Conservation (phyloP, 2,329 filamentous ascomycete species). For the Epichloe sylvatica region DNA sequence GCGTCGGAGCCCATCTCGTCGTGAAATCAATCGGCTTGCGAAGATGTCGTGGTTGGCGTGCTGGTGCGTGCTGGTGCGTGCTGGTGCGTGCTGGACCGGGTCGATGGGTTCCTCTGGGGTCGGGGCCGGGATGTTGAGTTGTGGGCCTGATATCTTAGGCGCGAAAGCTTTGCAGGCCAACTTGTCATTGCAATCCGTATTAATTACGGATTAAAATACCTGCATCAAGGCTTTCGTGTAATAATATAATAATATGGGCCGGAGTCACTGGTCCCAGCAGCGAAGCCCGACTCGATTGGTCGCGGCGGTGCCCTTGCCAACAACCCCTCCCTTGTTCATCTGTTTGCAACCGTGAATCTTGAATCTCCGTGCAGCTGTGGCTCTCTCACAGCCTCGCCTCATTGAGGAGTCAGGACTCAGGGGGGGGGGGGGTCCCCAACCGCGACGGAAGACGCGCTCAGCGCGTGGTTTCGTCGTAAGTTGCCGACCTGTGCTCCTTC, state of each 20-base stretch:
- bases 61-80: conserved; percentile 6
- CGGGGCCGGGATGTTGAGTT: conserved; percentile 12
- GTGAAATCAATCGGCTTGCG: conserved; percentile 21
- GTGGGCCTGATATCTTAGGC: conserved; percentile 15
- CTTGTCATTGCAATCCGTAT: too few species aligned
- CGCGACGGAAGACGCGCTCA: neutral
- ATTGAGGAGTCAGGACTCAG: too few species aligned
- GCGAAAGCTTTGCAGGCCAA: neutral
- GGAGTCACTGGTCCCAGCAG: neutral
- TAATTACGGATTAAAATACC: too few species aligned
- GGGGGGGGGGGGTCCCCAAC: neutral
- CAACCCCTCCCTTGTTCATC: neutral
- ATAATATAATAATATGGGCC: too few species aligned
- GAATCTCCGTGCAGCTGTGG: too few species aligned
- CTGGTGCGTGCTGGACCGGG: conserved; percentile 9
- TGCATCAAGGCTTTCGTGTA: too few species aligned
- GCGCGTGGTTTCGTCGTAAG: neutral
- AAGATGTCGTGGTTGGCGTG: conserved; percentile 12
- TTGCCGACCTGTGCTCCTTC: neutral
- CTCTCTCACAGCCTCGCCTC: too few species aligned
- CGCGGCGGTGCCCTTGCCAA: neutral
- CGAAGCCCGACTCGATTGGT: neutral
- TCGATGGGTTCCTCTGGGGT: conserved; percentile 13
- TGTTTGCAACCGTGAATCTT: too few species aligned
- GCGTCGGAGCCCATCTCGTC: conserved; percentile 23